A percentile compares a stretch with the other conserved stretches of the same genome.
Conservation (phyloP, 208 protist genomes). For the Porcisia deanei region DNA sequence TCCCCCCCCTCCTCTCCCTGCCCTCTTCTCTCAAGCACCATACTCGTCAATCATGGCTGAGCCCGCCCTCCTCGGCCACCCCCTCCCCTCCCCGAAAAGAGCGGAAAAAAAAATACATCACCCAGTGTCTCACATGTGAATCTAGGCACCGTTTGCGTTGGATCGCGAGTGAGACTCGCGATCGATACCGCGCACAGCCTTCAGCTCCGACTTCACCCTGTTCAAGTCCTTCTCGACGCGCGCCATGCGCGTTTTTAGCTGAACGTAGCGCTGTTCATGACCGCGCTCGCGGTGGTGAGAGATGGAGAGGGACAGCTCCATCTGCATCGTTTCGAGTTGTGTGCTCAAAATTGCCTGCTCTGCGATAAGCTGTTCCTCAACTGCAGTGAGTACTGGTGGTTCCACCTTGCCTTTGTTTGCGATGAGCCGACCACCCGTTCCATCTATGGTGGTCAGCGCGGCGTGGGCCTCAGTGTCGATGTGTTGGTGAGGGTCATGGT, state of each 20-base stretch:
- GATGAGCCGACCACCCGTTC: not conserved
- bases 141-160: not conserved
- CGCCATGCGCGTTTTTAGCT: constrained; percentile 48
- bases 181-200: constrained; percentile 32
- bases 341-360: constrained; percentile 38
- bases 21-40: not conserved
- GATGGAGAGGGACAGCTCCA: constrained; percentile 34
- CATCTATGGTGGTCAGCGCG: constrained; percentile 9
- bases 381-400: constrained; percentile 21
- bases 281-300: constrained; percentile 36
- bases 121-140: not conserved
- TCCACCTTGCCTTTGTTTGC: not conserved
- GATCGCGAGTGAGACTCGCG: constrained; percentile 11
- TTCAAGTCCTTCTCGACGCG: constrained; percentile 48
- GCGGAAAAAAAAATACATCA: not conserved
- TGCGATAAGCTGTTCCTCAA: constrained; percentile 37
- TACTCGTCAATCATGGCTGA: not conserved
- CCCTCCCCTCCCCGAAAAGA: not conserved
- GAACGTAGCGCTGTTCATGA: constrained; percentile 43
- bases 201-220: constrained; percentile 44
- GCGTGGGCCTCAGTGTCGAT: not conserved
- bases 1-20: no score
- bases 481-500: constrained; percentile 14
- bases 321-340: constrained; percentile 54
- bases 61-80: not conserved